Evolutionary conservation across 345 rosid genomes (phyloP), one percentile per base, ranked within the genome.

Genomic region (Combretum micranthum): DNA sequence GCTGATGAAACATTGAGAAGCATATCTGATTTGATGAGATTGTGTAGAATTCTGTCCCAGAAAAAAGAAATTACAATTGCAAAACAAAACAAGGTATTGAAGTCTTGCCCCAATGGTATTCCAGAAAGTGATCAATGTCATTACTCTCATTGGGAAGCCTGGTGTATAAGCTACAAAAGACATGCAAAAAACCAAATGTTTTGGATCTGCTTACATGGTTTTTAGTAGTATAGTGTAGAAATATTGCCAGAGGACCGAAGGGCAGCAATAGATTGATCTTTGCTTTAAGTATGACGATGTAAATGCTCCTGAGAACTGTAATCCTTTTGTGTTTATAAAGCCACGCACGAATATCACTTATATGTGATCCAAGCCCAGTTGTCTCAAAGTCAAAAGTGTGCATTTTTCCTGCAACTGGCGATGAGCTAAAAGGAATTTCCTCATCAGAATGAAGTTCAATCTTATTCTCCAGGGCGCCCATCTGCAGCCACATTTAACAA

Each of bases 201-300:
- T 12, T 64, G 50, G 61, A 12, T 48, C 44, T 47, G 39, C 66
- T 61, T 61, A 72, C 80, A 59, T 62, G 74, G 22, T 72, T 75
- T 52, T 64, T 44, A 0, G 76, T 71, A 26, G 62, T 42, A 62
- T 79, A 67, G 54, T 62, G 77, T 51, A 71, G 57, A 50, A 57
- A 49, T 51, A 72, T 75, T 39, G 79, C 71, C 42, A 66, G 15
- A 44, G 76, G 75, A 56, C 68, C 75, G 55, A 69, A 72, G 42
- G 75, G 76, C 32, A 64, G 67, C 60, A 79, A 47, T 14, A 75
- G 12, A 20, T 79, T 79, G n/a, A 79, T 80, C 79, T 80, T 80
- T 1, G 81, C 75, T 44, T 57, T 71, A 20, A 76, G 53, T 26
- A 80, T 22, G 37, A 80, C 77, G 47, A 47, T 16, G 59, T 76